These are phyloP conservation scores for Aquilaria sinensis DNA, from an alignment of 345 rosid genomes.

Conservation along the genomic window DNA sequence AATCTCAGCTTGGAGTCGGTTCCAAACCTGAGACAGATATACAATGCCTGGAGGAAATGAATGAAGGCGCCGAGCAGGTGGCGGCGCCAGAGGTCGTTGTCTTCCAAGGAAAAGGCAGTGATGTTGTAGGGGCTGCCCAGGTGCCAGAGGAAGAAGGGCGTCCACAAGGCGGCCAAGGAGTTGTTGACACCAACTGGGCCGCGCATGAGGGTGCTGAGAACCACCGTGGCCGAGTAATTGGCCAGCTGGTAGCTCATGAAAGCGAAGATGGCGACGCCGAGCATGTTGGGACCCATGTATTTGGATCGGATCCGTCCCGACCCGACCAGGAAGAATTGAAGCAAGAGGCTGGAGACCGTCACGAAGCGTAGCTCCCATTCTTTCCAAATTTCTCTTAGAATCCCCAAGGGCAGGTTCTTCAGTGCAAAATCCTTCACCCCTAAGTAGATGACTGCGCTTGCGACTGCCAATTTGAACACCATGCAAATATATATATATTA, in stretches of 20 bases:
- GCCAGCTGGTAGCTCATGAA: conserved; percentile 25
- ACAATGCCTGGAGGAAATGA: conserved; percentile 5
- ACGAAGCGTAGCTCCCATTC: conserved; percentile 22
- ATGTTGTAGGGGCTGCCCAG: not conserved
- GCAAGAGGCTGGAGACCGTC: conserved; percentile 13
- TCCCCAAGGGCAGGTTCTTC: not conserved
- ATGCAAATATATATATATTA: too few species aligned
- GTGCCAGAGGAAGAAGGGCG: conserved; percentile 1
- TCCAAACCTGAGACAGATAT: conserved; percentile 7
- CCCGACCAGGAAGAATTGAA: conserved; percentile 17
- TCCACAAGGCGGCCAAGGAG: conserved; percentile 6
- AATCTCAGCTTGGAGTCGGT: not conserved
- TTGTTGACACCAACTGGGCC: not conserved
- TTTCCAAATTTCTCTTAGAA: conserved; percentile 11
- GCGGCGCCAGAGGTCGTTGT: not conserved
- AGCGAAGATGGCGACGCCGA: not conserved
- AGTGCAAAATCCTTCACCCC: not conserved
- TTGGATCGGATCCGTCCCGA: conserved; percentile 13
- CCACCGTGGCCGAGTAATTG: conserved; percentile 21
- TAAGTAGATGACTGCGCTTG: not conserved
- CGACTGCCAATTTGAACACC: conserved; percentile 1
- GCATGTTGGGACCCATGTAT: not conserved
- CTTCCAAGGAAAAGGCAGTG: not conserved
- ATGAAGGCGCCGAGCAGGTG: conserved; percentile 18
- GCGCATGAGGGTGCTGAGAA: conserved; percentile 18